A percentile compares a stretch with the other conserved stretches of the same genome.
phyloP scores from a whole-genome alignment of 1,284 basidiomycete genomes.

The Stygiomarasmius scandens region DNA sequence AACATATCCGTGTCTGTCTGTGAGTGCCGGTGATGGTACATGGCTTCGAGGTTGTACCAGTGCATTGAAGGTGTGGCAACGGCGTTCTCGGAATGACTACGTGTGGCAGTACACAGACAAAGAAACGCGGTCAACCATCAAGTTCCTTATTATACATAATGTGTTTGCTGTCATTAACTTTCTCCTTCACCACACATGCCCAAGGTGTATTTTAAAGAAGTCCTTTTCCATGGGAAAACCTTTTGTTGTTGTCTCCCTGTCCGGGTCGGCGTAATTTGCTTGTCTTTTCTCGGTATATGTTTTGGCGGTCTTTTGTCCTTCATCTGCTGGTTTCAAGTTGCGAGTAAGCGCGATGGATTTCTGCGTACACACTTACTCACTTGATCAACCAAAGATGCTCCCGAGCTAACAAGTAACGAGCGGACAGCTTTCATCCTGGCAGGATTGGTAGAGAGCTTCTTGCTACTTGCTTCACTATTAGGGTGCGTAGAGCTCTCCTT shows the following conservation, averaged over 20 bases:
- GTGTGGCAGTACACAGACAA: too few species aligned
- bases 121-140: too few species aligned
- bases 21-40: too few species aligned
- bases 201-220: slow-evolving; percentile 40
- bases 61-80: too few species aligned
- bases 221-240: slow-evolving; percentile 45
- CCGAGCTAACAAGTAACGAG: slow-evolving; percentile 39
- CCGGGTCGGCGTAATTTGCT: slow-evolving; percentile 50
- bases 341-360: slow-evolving; percentile 40
- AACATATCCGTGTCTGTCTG: too few species aligned
- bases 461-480: slow-evolving; percentile 53
- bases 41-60: too few species aligned
- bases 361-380: neutral
- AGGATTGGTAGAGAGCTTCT: slow-evolving; percentile 51
- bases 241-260: slow-evolving; percentile 70
- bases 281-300: slow-evolving; percentile 54
- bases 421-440: slow-evolving; percentile 48
- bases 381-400: slow-evolving; percentile 25
- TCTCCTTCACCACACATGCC: slow-evolving; percentile 8
- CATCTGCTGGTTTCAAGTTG: slow-evolving; percentile 61
- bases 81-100: too few species aligned
- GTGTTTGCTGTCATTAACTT: neutral
- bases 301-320: slow-evolving; percentile 52
- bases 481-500: slow-evolving; percentile 43
- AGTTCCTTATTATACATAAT: neutral